phyloP scores from a whole-genome alignment of 75 land plant genomes.

The Selaginella tamariscina region DNA sequence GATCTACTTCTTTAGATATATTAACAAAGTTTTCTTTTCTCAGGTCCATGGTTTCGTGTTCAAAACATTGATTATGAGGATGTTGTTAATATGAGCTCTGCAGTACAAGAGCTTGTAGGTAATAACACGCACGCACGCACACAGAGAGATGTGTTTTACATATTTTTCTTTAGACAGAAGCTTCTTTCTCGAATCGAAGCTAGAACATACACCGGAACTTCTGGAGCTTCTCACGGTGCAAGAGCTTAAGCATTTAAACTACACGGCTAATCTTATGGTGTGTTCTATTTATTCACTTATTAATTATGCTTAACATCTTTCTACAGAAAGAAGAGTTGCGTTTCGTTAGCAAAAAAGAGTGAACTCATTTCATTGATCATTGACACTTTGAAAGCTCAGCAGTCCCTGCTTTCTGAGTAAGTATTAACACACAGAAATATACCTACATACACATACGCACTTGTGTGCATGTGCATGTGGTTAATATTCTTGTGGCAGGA shows the following conservation, averaged over 20 bases:
- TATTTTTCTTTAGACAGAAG: not conserved
- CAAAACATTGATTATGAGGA: constrained; percentile 45
- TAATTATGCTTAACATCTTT: not conserved
- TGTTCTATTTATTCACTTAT: too few species aligned
- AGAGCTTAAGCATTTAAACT: constrained; percentile 43
- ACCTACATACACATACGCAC: too few species aligned
- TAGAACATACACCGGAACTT: constrained; percentile 25
- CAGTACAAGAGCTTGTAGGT: constrained; percentile 45
- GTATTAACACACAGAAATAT: not conserved
- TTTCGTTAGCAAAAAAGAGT: too few species aligned
- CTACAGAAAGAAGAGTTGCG: not conserved
- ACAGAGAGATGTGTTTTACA: not conserved
- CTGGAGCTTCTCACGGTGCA: constrained; percentile 41
- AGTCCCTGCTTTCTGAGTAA: constrained; percentile 4
- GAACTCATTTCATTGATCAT: too few species aligned
- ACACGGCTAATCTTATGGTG: constrained; percentile 35
- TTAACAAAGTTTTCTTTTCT: constrained; percentile 1
- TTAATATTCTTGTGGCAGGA: not conserved
- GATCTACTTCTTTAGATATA: not conserved
- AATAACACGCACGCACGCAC: not conserved
- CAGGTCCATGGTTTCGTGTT: constrained; percentile 84
- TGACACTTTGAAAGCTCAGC: not conserved
- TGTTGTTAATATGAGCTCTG: constrained; percentile 37
- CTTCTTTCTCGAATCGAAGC: constrained; percentile 6
- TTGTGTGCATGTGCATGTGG: not conserved